phyloP scores from a whole-genome alignment of 2,329 filamentous ascomycete species.

The Epichloe hybrida region DNA sequence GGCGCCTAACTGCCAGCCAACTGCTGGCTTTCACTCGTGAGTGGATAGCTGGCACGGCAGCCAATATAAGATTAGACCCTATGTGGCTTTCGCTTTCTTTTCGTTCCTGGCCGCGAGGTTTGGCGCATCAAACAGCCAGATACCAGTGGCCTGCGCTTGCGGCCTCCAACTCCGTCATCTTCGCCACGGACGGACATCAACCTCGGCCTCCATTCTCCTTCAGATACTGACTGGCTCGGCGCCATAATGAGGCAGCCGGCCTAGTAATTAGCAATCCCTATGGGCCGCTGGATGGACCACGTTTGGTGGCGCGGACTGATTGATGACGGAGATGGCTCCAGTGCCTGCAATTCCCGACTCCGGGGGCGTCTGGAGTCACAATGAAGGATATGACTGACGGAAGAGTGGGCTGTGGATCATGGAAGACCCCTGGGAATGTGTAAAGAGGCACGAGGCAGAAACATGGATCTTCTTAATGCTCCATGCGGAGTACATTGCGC shows the following conservation, averaged over 20 bases:
- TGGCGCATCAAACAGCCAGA: not conserved
- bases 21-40: not conserved
- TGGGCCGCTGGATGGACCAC: not conserved
- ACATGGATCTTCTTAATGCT: not conserved
- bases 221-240: not conserved
- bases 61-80: not conserved
- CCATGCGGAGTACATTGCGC: not conserved
- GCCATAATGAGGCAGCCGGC: not conserved
- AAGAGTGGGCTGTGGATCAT: not conserved
- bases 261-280: not conserved
- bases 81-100: not conserved
- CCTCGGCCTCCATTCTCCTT: not conserved
- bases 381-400: not conserved
- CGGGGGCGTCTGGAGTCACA: not conserved
- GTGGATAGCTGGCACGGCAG: not conserved
- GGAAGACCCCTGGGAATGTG: not conserved
- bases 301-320: not conserved
- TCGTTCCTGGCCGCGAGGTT: not conserved
- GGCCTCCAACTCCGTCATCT: not conserved
- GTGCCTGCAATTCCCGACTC: not conserved
- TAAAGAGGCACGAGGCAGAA: not conserved
- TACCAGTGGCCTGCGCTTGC: not conserved
- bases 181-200: not conserved
- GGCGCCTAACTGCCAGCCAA: slow-evolving; percentile 1
- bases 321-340: not conserved